Evolutionary conservation across 257 asterid species (phyloP).

Genomic region (Voacanga thouarsii): DNA sequence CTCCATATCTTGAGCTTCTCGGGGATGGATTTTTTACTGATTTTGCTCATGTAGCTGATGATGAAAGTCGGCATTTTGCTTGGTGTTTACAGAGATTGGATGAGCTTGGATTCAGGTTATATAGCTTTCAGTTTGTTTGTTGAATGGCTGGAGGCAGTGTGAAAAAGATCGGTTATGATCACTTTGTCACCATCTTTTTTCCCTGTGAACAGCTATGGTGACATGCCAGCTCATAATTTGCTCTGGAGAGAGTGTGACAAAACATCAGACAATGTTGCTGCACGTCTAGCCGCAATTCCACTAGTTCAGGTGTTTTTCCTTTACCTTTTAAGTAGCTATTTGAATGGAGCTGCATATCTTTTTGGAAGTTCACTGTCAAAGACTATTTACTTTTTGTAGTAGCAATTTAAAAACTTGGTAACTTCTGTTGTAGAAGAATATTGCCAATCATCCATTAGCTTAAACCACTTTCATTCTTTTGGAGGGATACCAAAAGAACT

Average conservation of each 20-base stretch:
- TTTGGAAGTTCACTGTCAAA: not conserved
- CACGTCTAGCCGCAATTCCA: constrained; percentile 89
- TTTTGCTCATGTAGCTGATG: constrained; percentile 96
- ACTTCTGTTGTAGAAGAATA: not conserved
- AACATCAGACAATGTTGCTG: constrained; percentile 77
- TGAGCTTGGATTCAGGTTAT: constrained; percentile 90
- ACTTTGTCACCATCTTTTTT: constrained; percentile 15
- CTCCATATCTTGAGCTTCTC: constrained; percentile 59
- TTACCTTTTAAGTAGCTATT: not conserved
- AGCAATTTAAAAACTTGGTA: not conserved
- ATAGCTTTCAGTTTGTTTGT: constrained; percentile 10
- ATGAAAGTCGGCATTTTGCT: constrained; percentile 89
- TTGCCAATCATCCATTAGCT: not conserved
- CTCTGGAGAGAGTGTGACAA: constrained; percentile 96
- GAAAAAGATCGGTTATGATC: constrained; percentile 11
- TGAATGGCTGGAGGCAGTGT: not conserved
- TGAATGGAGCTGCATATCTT: not conserved
- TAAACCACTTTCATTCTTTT: too few species aligned
- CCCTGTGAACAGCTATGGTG: constrained; percentile 62
- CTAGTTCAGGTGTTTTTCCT: constrained; percentile 66
- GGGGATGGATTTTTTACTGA: constrained; percentile 91
- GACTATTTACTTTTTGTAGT: not conserved
- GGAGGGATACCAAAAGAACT: not conserved
- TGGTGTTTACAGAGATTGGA: constrained; percentile 92
- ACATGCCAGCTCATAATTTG: constrained; percentile 89